A percentile compares a stretch with the other conserved stretches of the same genome.
phyloP scores from a whole-genome alignment of 2,329 filamentous ascomycete genomes.

The Exserohilum turcica region DNA sequence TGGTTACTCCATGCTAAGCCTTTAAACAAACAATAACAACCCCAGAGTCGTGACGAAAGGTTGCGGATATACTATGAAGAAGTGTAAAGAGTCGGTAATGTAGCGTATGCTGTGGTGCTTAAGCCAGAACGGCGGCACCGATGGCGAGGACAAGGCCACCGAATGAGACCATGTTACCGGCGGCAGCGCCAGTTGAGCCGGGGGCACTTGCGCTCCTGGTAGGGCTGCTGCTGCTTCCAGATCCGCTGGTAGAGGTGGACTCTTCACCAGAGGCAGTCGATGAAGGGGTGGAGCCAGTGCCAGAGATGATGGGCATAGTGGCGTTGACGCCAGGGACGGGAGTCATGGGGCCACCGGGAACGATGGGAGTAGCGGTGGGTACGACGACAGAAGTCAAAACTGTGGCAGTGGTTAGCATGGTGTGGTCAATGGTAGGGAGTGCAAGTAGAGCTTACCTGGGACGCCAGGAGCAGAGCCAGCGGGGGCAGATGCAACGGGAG shows the following conservation, averaged over 20 bases:
- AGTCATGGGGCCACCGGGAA: slow-evolving; percentile 5
- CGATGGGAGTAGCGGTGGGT: slow-evolving; percentile 18
- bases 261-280: slow-evolving; percentile 3
- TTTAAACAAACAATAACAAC: slow-evolving; percentile 9
- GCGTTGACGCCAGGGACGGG: slow-evolving; percentile 20
- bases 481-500: slow-evolving; percentile 1
- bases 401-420: background rate
- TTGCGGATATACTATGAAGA: slow-evolving; percentile 12
- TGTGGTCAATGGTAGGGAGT: background rate
- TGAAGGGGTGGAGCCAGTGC: slow-evolving; percentile 4
- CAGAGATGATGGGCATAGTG: slow-evolving; percentile 7
- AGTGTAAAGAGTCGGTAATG: slow-evolving; percentile 1
- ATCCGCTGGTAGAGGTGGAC: slow-evolving; percentile 5
- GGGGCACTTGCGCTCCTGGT: slow-evolving; percentile 16
- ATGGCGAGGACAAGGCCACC: slow-evolving; percentile 36
- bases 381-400: slow-evolving; percentile 11
- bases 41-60: slow-evolving; percentile 2
- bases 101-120: slow-evolving; percentile 8
- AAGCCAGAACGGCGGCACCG: slow-evolving; percentile 38
- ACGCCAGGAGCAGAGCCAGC: background rate
- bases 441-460: too few species aligned
- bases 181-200: slow-evolving; percentile 31
- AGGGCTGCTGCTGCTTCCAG: slow-evolving; percentile 13
- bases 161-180: slow-evolving; percentile 36
- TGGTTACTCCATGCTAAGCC: slow-evolving; percentile 10